Percentiles rank a stretch among this genome's conserved stretches.
Evolutionary conservation across 345 rosid species (phyloP).

Genomic region (Citrus australasica): DNA sequence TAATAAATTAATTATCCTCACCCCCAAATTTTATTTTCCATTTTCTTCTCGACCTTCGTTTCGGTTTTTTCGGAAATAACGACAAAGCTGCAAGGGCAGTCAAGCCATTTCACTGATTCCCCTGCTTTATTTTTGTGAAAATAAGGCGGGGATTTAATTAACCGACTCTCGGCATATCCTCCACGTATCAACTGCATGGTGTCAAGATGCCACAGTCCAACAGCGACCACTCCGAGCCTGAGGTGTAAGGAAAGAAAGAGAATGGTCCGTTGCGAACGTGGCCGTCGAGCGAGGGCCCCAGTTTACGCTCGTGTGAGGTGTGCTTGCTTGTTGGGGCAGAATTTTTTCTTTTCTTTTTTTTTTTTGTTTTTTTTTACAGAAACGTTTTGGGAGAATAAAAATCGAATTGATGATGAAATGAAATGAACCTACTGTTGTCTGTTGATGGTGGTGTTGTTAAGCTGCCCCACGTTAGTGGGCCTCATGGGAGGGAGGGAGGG

Average conservation of each 20-base stretch:
- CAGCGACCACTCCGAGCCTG: neutral
- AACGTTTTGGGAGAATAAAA: neutral
- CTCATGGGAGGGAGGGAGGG: neutral
- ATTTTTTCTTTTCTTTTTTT: neutral
- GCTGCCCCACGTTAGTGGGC: slow-evolving; percentile 14
- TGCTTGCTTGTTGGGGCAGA: neutral
- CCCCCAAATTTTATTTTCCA: neutral
- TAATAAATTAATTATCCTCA: slow-evolving; percentile 11
- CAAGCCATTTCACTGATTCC: neutral
- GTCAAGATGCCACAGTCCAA: slow-evolving; percentile 7
- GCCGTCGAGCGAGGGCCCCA: slow-evolving; percentile 11
- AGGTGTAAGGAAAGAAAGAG: neutral
- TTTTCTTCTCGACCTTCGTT: slow-evolving; percentile 18
- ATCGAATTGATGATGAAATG: neutral
- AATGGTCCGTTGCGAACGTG: slow-evolving; percentile 7
- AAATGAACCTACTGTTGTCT: no score
- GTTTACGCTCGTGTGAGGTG: slow-evolving; percentile 18
- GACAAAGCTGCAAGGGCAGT: slow-evolving; percentile 4
- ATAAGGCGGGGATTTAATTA: slow-evolving; percentile 8
- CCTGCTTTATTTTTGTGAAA: neutral
- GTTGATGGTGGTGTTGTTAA: neutral
- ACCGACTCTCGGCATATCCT: slow-evolving; percentile 19
- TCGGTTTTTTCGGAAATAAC: neutral
- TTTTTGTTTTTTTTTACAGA: neutral
- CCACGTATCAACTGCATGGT: slow-evolving; percentile 17